A percentile compares a stretch with the other conserved stretches of the same genome.
Conservation (phyloP, 768 basidiomycete species). For the Lentinus brumalis region DNA sequence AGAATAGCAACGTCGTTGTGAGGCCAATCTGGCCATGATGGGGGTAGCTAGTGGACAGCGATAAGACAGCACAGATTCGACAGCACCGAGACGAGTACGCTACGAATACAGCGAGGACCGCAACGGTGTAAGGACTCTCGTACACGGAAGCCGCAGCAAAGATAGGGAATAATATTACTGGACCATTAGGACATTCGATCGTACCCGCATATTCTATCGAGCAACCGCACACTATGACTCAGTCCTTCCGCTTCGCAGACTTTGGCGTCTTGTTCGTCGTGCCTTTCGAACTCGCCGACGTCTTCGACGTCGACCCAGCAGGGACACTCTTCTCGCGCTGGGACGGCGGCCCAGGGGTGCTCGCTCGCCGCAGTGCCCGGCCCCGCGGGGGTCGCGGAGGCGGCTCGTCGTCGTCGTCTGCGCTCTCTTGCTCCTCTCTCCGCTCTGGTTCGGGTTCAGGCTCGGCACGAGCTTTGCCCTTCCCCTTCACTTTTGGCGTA, state of each 20-base stretch:
- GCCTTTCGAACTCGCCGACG: background rate
- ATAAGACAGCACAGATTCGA: background rate
- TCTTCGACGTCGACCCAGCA: background rate
- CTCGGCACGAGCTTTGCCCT: conserved; percentile 16
- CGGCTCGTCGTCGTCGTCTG: conserved; percentile 2
- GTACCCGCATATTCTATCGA: background rate
- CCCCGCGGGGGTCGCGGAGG: conserved; percentile 2
- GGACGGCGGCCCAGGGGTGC: conserved; percentile 24
- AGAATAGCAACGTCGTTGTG: too few species aligned
- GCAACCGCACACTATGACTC: too few species aligned
- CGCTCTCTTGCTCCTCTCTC: conserved; percentile 9
- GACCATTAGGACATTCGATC: background rate
- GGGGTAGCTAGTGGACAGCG: too few species aligned
- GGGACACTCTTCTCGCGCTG: conserved; percentile 16
- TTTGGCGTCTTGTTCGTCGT: background rate
- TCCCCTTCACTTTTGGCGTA: background rate
- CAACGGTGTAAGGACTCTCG: background rate
- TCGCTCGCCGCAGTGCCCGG: conserved; percentile 11
- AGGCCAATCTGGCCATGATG: too few species aligned
- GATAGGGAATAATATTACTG: conserved; percentile 17
- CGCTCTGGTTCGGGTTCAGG: background rate
- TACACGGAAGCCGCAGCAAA: conserved; percentile 5
- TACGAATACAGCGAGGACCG: conserved; percentile 12
- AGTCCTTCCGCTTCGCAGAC: conserved; percentile 8
- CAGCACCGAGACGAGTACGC: background rate